Evolutionary conservation across 2,329 filamentous ascomycete species (phyloP).

Genomic region (Phialocephala subalpina): DNA sequence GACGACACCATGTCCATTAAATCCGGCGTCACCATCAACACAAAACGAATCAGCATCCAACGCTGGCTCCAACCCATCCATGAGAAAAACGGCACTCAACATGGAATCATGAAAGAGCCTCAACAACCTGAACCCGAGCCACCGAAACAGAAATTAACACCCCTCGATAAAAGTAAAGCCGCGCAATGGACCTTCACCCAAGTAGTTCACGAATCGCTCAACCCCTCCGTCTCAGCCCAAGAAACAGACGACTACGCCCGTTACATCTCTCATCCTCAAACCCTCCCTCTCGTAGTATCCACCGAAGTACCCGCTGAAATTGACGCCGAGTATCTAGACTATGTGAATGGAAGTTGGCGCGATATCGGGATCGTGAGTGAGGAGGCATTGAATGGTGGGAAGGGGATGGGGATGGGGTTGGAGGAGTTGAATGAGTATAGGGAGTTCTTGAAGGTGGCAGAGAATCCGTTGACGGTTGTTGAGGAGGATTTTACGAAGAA

Average conservation of each 20-base stretch:
- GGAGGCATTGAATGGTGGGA: constrained; percentile 19
- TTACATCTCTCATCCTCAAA: constrained; percentile 90
- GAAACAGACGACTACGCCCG: constrained; percentile 88
- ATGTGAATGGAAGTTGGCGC: constrained; percentile 73
- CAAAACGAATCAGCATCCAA: constrained; percentile 62
- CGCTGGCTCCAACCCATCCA: constrained; percentile 64
- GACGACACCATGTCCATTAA: constrained; percentile 54
- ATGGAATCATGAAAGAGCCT: constrained; percentile 66
- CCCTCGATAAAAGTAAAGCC: constrained; percentile 79
- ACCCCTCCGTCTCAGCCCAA: constrained; percentile 78
- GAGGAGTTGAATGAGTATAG: constrained; percentile 75
- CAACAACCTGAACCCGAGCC: constrained; percentile 35
- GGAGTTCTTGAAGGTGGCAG: constrained; percentile 78
- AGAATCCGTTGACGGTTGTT: constrained; percentile 86
- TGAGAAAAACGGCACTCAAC: constrained; percentile 45
- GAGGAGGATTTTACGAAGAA: constrained; percentile 91
- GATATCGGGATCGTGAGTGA: constrained; percentile 51
- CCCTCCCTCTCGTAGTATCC: constrained; percentile 82
- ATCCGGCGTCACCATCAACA: constrained; percentile 49
- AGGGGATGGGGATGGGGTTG: constrained; percentile 26
- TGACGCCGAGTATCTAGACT: constrained; percentile 79
- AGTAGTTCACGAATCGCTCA: constrained; percentile 84
- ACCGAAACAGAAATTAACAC: constrained; percentile 61
- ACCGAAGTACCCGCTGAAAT: constrained; percentile 68
- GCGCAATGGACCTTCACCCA: constrained; percentile 90